A percentile compares a stretch with the other conserved stretches of the same genome.
Evolutionary conservation across 352 stramenopile genomes (phyloP).

Genomic region (Globisporangium takayamanum): DNA sequence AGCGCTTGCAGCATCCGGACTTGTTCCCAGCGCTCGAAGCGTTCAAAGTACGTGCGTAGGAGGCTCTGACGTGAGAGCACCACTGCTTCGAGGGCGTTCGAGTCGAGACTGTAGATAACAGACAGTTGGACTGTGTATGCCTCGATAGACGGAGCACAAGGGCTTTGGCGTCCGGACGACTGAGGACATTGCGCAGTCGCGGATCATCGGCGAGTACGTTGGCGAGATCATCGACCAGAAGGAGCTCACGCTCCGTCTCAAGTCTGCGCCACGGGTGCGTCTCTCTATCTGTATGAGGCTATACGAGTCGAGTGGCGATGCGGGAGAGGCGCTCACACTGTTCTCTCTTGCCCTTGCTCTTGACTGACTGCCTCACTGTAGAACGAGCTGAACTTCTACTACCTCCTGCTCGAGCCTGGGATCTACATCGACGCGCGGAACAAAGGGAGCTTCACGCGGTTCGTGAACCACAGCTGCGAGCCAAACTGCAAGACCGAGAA

Average conservation of each 20-base stretch:
- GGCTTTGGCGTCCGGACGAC: slow-evolving; percentile 77
- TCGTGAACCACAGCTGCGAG: slow-evolving; percentile 95
- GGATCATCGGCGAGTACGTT: slow-evolving; percentile 88
- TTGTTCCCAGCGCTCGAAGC: slow-evolving; percentile 56
- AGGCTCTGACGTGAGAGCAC: not conserved
- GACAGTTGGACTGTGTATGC: not conserved
- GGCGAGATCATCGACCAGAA: slow-evolving; percentile 90
- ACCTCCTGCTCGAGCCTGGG: slow-evolving; percentile 66
- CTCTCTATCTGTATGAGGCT: not conserved
- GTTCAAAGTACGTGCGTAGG: slow-evolving; percentile 38
- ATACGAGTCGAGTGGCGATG: not conserved
- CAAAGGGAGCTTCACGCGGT: slow-evolving; percentile 92
- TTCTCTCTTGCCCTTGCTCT: slow-evolving; percentile 4
- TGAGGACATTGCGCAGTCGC: slow-evolving; percentile 49
- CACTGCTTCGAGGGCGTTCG: no score
- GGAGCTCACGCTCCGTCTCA: slow-evolving; percentile 54
- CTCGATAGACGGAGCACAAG: slow-evolving; percentile 57
- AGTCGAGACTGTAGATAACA: no score
- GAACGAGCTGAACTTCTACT: slow-evolving; percentile 87
- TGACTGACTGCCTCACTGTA: slow-evolving; percentile 8
- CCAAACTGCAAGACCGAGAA: slow-evolving; percentile 96
- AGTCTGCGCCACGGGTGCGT: slow-evolving; percentile 44
- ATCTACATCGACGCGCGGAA: slow-evolving; percentile 88
- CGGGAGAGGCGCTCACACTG: not conserved
- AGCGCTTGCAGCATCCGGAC: slow-evolving; percentile 69